Percentiles rank a stretch among this genome's conserved stretches.
Conservation (phyloP, 257 asterid species). For the Nicotiana obtusifolia region DNA sequence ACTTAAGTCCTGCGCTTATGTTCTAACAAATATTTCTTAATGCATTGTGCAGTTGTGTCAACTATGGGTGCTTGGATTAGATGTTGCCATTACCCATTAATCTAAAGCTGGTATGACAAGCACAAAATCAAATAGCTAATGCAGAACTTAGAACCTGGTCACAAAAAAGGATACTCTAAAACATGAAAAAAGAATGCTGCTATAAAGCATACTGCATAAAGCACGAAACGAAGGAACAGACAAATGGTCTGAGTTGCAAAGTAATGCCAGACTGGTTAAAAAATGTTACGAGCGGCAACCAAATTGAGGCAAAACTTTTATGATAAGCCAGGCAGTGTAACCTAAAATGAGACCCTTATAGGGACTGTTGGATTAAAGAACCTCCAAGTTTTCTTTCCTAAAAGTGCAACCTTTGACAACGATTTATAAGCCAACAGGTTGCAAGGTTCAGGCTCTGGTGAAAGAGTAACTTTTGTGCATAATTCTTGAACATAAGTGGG, state of each 20-base stretch:
- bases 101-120: background rate
- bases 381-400: background rate
- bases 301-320: background rate
- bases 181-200: background rate
- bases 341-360: background rate
- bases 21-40: background rate
- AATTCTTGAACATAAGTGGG: background rate
- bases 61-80: background rate
- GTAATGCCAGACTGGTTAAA: background rate
- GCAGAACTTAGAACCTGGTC: background rate
- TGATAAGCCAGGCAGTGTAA: background rate
- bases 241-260: background rate
- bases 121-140: constrained; percentile 5
- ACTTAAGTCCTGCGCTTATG: background rate
- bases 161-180: background rate
- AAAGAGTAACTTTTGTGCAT: background rate
- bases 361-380: background rate
- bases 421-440: background rate
- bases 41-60: background rate
- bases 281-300: background rate
- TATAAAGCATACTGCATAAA: background rate
- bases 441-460: background rate
- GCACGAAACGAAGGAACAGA: background rate
- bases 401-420: background rate
- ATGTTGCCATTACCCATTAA: background rate